Base-by-base conservation (phyloP, 805 yeast genomes). In the Jamesozyma hellenica region DNA sequence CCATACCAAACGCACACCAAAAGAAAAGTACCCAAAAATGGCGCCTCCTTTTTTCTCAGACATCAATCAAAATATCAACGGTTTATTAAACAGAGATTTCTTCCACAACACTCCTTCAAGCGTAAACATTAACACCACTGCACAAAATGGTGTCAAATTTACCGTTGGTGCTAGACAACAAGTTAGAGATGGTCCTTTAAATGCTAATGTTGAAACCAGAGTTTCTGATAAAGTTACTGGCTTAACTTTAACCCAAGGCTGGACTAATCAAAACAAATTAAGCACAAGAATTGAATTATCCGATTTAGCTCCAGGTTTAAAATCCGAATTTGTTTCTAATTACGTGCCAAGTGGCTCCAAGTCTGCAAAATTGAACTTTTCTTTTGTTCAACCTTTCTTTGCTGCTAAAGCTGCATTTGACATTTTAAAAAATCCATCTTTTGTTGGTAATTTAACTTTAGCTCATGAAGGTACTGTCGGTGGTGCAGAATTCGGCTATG, bases 401-500 rank as follows among this genome's bases (percentile, higher is more conserved):
- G 82, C 84, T 63, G 94, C 95, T 56, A 80, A 95, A 70, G 94
- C 88, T 55, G 85, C 85, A 71, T 86, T 92, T 56, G 96, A 92
- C 69, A 72, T 90, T 62, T 74, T 88, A 65, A 88, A 90, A 75
- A 95, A 95, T 55, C 96, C 97, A 55, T 73, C 82, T 53, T 92
- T 94, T 66, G 79, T 85, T 53, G 96, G 96, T 69, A 96, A 92
- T 68, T 75, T 86, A 63, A 79, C 95, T 49, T 77, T 88, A 58
- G 94, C 95, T 60, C 94, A 85, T 71, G 95, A 87, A 57, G 96
- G 96, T 56, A 81, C 87, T 76, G 79, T 94, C 53, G 90, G 90
- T 55, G 98, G 98, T 70, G 94, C 88, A 53, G 95, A 92, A 72
- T 78, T 90, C 63, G 92, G 95, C 57, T 92, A 92, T 75, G 97